phyloP scores from a whole-genome alignment of 257 asterid species.

The Dorcoceras hygrometricum region DNA sequence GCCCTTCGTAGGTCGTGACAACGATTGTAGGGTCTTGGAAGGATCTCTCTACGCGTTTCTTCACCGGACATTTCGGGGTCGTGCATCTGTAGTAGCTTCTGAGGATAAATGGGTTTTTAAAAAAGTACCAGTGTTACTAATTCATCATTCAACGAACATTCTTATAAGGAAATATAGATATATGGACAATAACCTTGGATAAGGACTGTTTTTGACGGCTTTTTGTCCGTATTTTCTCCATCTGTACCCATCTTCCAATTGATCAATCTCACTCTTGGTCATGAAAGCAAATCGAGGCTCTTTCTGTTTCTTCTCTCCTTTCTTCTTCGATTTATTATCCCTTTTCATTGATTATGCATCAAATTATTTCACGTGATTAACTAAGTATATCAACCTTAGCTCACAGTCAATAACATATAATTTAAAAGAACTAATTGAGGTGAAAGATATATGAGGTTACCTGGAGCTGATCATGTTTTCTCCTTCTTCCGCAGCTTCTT shows the following conservation, averaged over 20 bases:
- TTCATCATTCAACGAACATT: too few relatives aligned
- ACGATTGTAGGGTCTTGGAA: constrained; percentile 64
- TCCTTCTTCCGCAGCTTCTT: constrained; percentile 30
- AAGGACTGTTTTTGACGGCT: constrained; percentile 85
- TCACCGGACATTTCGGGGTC: constrained; percentile 70
- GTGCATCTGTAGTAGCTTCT: constrained; percentile 67
- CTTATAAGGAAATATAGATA: not conserved
- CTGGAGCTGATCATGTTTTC: constrained; percentile 38
- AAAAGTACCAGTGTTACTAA: too few relatives aligned
- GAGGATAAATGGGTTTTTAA: not conserved
- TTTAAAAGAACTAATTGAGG: not conserved
- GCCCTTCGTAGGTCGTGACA: constrained; percentile 80
- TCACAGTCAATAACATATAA: not conserved
- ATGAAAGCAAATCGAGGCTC: constrained; percentile 74
- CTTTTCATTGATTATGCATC: constrained; percentile 21
- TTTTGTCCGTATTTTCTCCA: constrained; percentile 93
- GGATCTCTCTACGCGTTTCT: constrained; percentile 74
- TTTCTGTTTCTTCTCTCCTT: constrained; percentile 65
- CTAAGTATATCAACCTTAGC: constrained; percentile 15
- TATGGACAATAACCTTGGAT: constrained; percentile 65
- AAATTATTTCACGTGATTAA: not conserved
- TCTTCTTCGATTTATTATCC: constrained; percentile 54
- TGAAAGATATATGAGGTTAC: not conserved
- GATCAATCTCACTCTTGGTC: constrained; percentile 91
- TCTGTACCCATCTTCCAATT: constrained; percentile 81